Percentiles rank a stretch among this genome's conserved stretches.
phyloP scores from a whole-genome alignment of 805 yeast genomes.

The Tetrapisispora fleetii region DNA sequence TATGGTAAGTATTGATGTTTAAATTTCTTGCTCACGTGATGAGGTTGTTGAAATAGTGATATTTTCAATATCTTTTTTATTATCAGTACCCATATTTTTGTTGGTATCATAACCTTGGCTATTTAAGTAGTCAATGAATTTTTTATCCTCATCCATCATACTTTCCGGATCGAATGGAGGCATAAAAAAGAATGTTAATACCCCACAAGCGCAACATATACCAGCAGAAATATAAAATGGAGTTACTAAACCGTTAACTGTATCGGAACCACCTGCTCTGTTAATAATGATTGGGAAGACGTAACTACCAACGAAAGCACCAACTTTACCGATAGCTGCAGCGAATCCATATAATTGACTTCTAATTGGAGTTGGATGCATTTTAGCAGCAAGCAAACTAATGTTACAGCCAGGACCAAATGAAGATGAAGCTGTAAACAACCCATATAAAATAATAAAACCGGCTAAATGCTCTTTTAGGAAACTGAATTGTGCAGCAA shows the following conservation, averaged over 20 bases:
- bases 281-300: conserved; percentile 73
- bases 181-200: conserved; percentile 56
- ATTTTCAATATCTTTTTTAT: neutral
- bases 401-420: conserved; percentile 91
- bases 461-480: conserved; percentile 59
- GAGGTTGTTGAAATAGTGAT: too few relatives aligned
- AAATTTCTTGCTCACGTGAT: too few relatives aligned
- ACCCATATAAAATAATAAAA: conserved; percentile 79
- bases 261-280: conserved; percentile 38
- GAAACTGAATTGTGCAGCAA: conserved; percentile 60
- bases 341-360: conserved; percentile 88
- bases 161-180: conserved; percentile 82
- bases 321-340: conserved; percentile 85
- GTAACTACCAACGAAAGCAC: conserved; percentile 86
- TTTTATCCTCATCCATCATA: conserved; percentile 65
- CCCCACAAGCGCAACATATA: conserved; percentile 61
- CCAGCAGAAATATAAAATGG: conserved; percentile 79
- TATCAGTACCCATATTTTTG: neutral
- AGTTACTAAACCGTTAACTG: conserved; percentile 35
- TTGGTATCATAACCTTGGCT: conserved; percentile 13
- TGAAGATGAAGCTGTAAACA: conserved; percentile 80
- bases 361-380: conserved; percentile 77
- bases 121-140: conserved; percentile 56
- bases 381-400: conserved; percentile 79
- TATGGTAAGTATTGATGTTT: too few relatives aligned